phyloP scores from a whole-genome alignment of 352 stramenopile species.

The Phytophthora brassicae region DNA sequence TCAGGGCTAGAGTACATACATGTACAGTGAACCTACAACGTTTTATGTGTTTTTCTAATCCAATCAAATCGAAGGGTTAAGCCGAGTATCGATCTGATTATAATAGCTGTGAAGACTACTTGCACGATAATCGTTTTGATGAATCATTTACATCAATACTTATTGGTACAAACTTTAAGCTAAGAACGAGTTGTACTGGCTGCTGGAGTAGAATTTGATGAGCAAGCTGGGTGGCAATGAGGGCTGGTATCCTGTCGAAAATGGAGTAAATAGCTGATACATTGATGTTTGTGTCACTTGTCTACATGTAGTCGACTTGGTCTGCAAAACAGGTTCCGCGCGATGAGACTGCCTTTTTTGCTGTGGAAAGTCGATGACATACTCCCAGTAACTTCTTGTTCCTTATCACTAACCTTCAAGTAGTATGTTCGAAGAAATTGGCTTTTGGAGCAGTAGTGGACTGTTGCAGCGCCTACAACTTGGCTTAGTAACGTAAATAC shows the following conservation, averaged over 20 bases:
- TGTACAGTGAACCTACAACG: no score
- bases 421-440: slow-evolving; percentile 29
- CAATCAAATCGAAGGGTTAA: no score
- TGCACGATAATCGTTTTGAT: no score
- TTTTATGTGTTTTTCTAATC: no score
- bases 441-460: slow-evolving; percentile 31
- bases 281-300: no score
- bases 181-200: no score
- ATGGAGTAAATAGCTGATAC: background rate
- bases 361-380: background rate
- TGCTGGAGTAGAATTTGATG: background rate
- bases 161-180: no score
- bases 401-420: background rate
- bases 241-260: background rate
- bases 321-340: slow-evolving; percentile 26
- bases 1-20: no score
- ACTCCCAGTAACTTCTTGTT: background rate
- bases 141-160: no score
- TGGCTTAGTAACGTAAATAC: slow-evolving; percentile 26
- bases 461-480: slow-evolving; percentile 24
- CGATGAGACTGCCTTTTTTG: slow-evolving; percentile 4
- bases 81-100: no score
- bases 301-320: slow-evolving; percentile 16
- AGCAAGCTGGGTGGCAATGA: background rate
- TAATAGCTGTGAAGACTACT: no score